Evolutionary conservation across 2,329 filamentous ascomycete species (phyloP), one percentile per base, ranked within the genome.

Genomic region (Fusarium beomiforme): DNA sequence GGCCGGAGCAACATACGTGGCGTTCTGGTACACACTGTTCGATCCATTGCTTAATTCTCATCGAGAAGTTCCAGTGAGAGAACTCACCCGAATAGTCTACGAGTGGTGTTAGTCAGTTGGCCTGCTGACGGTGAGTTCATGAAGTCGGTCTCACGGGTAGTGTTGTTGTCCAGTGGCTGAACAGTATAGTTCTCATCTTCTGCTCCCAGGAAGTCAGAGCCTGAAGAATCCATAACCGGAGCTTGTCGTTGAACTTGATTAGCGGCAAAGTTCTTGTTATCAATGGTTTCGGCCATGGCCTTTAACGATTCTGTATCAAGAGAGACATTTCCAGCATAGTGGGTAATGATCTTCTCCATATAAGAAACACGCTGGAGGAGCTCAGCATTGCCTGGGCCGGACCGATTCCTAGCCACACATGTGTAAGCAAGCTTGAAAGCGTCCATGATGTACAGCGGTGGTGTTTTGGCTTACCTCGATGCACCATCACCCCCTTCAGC

Each of bases 51-150:
- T 85, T 85, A 67, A 85, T 81, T 42, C 83, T 78, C 83, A 85
- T 85, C 42, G 84, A 86, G 70, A 86, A 86, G 67, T 86, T 86
- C 83, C 84, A 86, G 60, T 86, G 84, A 3, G 85, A 86, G 70
- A 86, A 86, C 67, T 86, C 85, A 12, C 85, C 85, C 1, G 85
- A 86, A 64, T 85, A 86, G 58, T 86, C 84, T 86, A 43, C 8
- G 8, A 39, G 7, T 17, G 2, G 46, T 16, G 43, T 75, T 64
- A 41, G 59, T 42, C 34, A 66, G 36, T 50, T 61, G 8, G 59
- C 26, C 69, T 50, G 13, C 58, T 46, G 19, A 5, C 42, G 34
- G 29, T 36, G 49, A 44, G 46, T 46, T 29, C 19, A 57, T 60
- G n/a, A 41, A 53, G 41, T 23, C 16, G 37, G 17, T 68, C 81